Conservation (phyloP, 495 filamentous ascomycete species). For the Paragyromitra xinjiangensis region DNA sequence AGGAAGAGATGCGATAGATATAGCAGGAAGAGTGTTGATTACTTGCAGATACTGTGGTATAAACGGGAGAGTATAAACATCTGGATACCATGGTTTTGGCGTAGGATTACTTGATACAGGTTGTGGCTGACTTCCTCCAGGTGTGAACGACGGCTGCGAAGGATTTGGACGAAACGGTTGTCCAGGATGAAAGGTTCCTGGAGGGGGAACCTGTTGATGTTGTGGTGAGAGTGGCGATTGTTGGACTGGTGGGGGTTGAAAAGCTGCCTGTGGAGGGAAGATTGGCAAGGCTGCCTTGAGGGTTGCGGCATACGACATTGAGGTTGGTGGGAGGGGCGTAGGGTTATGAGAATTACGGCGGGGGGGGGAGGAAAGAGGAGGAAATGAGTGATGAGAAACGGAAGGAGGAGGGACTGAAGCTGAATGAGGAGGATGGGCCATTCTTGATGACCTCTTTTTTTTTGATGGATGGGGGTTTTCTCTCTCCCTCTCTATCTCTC, state of each 20-base stretch:
- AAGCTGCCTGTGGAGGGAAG: constrained; percentile 37
- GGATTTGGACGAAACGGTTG: constrained; percentile 50
- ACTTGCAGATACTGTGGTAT: constrained; percentile 54
- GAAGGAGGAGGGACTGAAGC: constrained; percentile 27
- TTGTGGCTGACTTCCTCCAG: constrained; percentile 43
- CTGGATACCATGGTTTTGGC: constrained; percentile 54
- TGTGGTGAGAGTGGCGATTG: constrained; percentile 36
- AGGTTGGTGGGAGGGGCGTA: constrained; percentile 20
- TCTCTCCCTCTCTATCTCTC: constrained; percentile 4
- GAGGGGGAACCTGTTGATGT: constrained; percentile 26
- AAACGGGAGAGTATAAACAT: constrained; percentile 58
- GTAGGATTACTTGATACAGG: constrained; percentile 33
- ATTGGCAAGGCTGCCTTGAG: constrained; percentile 42
- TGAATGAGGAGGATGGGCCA: constrained; percentile 30
- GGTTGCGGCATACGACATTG: constrained; percentile 54
- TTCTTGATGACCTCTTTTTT: constrained; percentile 26
- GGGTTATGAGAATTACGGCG: constrained; percentile 33
- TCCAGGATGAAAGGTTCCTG: constrained; percentile 36
- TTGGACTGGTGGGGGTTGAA: constrained; percentile 30
- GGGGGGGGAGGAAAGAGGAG: constrained; percentile 34
- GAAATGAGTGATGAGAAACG: constrained; percentile 38
- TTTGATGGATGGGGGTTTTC: constrained; percentile 15
- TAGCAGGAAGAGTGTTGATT: constrained; percentile 54
- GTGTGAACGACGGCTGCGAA: constrained; percentile 47
- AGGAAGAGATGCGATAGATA: constrained; percentile 46